Evolutionary conservation across 345 rosid species (phyloP), one percentile per base, ranked within the genome.

Genomic region (Gossypium thurberi): DNA sequence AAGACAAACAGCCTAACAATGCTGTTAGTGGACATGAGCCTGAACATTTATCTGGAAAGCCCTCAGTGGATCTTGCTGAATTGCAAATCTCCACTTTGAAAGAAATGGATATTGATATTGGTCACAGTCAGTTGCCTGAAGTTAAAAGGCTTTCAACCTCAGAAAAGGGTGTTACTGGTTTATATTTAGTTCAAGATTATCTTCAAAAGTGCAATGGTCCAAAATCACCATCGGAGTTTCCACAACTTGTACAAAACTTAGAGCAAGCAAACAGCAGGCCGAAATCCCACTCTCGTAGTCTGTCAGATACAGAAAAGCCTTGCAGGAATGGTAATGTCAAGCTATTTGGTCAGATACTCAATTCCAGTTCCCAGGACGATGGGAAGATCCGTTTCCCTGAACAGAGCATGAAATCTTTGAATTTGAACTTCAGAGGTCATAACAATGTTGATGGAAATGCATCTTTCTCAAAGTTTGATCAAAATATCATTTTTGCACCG

Each of bases 301-400:
- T 76, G 48, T 79, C 89, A 60, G 90, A 85, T 60, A 57, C 76
- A 21, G 87, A 86, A 71, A 90, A 85, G 69, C 85, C 83, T 28
- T 66, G 83, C 78, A 84, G 89, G 75, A 90, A 76, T 74, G 93
- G 90, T 59, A 89, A 91, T 85, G 88, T 95, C 57, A 92, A 89
- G 78, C 82, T 95, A 37, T 95, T 95, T 84, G 98, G 99, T 61
- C 84, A 91, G 82, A 88, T 95, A 62, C 89, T 92, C 37, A 86
- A 85, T 46, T 48, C 80, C 21, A 77, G 77, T 52, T 87, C 82
- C 57, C 78, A 70, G 43, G 90, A 77, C 17, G 40, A 60, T 63
- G 87, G 75, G 6, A 85, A 79, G 18, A 84, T 78, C 61, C 75
- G 71, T 78, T 71, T 63, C 70, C 81, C 60, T 8, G 80, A 84